Evolutionary conservation across 306 rosid genomes (phyloP).

Genomic region (Fragaria nilgerrensis): DNA sequence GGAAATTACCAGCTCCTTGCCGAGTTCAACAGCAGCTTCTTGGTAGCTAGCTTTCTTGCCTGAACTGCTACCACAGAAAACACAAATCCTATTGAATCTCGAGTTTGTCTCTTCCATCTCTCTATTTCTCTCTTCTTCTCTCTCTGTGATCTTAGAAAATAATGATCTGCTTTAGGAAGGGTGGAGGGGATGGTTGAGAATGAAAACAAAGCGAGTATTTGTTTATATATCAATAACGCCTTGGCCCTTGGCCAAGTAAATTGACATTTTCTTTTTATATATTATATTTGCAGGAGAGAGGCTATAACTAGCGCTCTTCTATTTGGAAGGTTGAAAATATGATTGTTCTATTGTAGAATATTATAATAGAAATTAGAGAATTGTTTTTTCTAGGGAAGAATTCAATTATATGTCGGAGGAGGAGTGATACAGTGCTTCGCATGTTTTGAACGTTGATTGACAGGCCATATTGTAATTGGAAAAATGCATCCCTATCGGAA

Average conservation of each 20-base stretch:
- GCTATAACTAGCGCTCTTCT: not conserved
- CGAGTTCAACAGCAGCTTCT: constrained; percentile 70
- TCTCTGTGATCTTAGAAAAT: constrained; percentile 18
- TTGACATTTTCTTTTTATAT: not conserved
- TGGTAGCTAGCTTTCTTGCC: constrained; percentile 92
- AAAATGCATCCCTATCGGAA: too few relatives aligned
- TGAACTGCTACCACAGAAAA: constrained; percentile 95
- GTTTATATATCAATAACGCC: constrained; percentile 21
- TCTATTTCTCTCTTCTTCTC: constrained; percentile 1
- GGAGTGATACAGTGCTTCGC: constrained; percentile 18
- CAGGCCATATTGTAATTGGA: not conserved
- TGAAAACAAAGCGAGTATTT: constrained; percentile 34
- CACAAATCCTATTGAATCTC: constrained; percentile 88
- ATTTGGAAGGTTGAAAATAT: constrained; percentile 16
- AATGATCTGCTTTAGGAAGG: constrained; percentile 17
- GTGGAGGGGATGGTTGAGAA: constrained; percentile 34
- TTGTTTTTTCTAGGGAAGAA: not conserved
- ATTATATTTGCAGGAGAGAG: not conserved
- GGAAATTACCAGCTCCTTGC: not conserved
- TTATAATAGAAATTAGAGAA: constrained; percentile 10
- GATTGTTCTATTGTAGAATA: not conserved
- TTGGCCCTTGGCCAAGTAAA: constrained; percentile 28
- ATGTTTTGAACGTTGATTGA: not conserved
- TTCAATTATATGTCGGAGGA: constrained; percentile 8
- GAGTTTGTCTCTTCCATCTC: constrained; percentile 78